phyloP scores from a whole-genome alignment of 768 basidiomycete genomes.

The Mycena crocata region DNA sequence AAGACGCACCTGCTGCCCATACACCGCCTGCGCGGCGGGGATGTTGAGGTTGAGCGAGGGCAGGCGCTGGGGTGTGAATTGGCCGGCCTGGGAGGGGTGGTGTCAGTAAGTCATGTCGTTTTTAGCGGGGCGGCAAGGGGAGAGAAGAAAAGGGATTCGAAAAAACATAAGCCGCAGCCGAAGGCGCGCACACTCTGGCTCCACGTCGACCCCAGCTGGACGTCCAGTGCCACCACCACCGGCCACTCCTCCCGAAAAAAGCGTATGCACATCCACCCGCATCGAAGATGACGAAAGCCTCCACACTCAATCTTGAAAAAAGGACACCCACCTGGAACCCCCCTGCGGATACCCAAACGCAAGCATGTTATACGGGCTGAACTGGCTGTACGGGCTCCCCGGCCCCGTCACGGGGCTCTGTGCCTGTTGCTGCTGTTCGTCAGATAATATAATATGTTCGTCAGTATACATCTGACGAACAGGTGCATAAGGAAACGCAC shows the following conservation, averaged over 20 bases:
- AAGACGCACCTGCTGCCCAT: too few relatives aligned
- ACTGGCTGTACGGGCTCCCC: slow-evolving; percentile 67
- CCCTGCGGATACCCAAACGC: slow-evolving; percentile 70
- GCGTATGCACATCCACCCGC: too few relatives aligned
- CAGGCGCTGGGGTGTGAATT: slow-evolving; percentile 57
- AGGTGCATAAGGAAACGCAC: too few relatives aligned
- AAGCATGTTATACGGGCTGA: slow-evolving; percentile 81
- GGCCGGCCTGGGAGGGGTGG: slow-evolving; percentile 27
- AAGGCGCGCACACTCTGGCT: too few relatives aligned
- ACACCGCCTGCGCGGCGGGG: slow-evolving; percentile 76
- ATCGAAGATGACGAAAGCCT: too few relatives aligned
- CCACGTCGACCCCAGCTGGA: too few relatives aligned
- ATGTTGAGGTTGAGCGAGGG: slow-evolving; percentile 77
- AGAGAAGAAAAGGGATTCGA: not conserved
- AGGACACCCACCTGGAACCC: slow-evolving; percentile 54
- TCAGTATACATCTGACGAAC: too few relatives aligned
- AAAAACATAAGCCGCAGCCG: too few relatives aligned
- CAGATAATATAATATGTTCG: too few relatives aligned
- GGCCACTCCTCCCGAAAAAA: too few relatives aligned
- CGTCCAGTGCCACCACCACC: too few relatives aligned
- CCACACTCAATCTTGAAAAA: too few relatives aligned
- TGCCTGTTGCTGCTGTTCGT: slow-evolving; percentile 54
- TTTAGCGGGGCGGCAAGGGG: not conserved
- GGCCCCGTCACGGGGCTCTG: slow-evolving; percentile 59
- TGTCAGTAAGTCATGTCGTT: not conserved